Percentiles rank a stretch among this genome's conserved stretches.
These are phyloP conservation scores for Penicillium lividum DNA, from an alignment of 495 filamentous ascomycete genomes.

Conservation along the genomic window DNA sequence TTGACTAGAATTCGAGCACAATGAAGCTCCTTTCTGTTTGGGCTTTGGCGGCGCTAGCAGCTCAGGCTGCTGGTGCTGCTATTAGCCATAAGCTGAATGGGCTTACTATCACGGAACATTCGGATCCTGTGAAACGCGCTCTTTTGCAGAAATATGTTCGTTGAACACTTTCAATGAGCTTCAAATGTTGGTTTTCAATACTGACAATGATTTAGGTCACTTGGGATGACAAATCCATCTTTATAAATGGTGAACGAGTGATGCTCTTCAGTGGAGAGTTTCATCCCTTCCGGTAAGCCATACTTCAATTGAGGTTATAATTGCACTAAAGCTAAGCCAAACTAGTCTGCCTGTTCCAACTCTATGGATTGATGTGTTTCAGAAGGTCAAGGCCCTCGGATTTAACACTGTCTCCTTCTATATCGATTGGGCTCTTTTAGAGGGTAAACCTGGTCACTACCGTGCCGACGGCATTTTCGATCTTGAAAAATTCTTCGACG, in stretches of 20 bases:
- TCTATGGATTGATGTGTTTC: slow-evolving; percentile 73
- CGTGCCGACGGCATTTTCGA: slow-evolving; percentile 68
- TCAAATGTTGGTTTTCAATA: not conserved
- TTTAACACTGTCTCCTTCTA: slow-evolving; percentile 80
- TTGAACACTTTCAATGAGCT: not conserved
- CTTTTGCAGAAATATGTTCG: slow-evolving; percentile 42
- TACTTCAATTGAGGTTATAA: not conserved
- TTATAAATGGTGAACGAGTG: slow-evolving; percentile 68
- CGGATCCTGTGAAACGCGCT: slow-evolving; percentile 36
- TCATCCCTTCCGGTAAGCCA: slow-evolving; percentile 61
- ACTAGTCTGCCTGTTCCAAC: slow-evolving; percentile 67
- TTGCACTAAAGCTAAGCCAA: slow-evolving; percentile 4
- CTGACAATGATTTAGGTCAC: slow-evolving; percentile 50
- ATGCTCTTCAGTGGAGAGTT: slow-evolving; percentile 75
- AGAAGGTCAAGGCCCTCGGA: slow-evolving; percentile 76
- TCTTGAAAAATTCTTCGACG: slow-evolving; percentile 70
- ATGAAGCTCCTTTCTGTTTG: slow-evolving; percentile 39
- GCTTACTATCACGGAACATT: slow-evolving; percentile 39
- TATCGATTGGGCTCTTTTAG: slow-evolving; percentile 75
- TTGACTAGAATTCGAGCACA: slow-evolving; percentile 4
- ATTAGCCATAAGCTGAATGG: slow-evolving; percentile 39
- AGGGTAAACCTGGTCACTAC: slow-evolving; percentile 70
- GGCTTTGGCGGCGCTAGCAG: slow-evolving; percentile 36
- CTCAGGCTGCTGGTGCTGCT: slow-evolving; percentile 39
- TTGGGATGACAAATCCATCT: slow-evolving; percentile 74